These are phyloP conservation scores for Rutstroemia sydowiana DNA, from an alignment of 2,329 filamentous ascomycete species.

Conservation along the genomic window DNA sequence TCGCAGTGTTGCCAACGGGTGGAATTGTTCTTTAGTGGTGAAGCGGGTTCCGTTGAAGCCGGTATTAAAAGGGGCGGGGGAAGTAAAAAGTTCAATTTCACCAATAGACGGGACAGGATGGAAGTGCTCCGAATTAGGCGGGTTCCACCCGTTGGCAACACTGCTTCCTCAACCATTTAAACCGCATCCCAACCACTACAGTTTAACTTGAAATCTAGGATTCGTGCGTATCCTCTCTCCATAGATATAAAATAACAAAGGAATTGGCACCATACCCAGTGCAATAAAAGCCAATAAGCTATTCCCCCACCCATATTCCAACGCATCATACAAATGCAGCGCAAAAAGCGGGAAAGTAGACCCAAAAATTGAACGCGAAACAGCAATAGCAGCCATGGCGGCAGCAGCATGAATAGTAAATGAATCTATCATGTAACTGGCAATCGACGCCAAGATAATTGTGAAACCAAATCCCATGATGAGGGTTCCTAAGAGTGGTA, in stretches of 20 bases:
- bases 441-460: constrained; percentile 15
- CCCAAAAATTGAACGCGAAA: constrained; percentile 24
- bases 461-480: background rate
- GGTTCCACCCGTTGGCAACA: too few relatives aligned
- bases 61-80: too few relatives aligned
- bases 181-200: background rate
- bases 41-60: too few relatives aligned
- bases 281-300: constrained; percentile 29
- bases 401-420: constrained; percentile 30
- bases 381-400: constrained; percentile 30
- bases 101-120: too few relatives aligned
- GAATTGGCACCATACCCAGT: constrained; percentile 16
- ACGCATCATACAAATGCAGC: constrained; percentile 21
- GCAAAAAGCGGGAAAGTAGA: constrained; percentile 26
- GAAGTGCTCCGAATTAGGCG: too few relatives aligned
- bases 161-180: too few relatives aligned
- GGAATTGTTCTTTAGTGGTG: too few relatives aligned
- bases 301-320: constrained; percentile 30
- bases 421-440: constrained; percentile 29
- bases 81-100: too few relatives aligned
- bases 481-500: constrained; percentile 21
- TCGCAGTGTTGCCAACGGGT: too few relatives aligned
- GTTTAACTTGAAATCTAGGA: background rate
- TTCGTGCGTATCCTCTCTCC: constrained; percentile 28
- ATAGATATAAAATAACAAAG: constrained; percentile 9